Conservation (phyloP, 2,329 filamentous ascomycete species). For the Stachybotrys elegans region DNA sequence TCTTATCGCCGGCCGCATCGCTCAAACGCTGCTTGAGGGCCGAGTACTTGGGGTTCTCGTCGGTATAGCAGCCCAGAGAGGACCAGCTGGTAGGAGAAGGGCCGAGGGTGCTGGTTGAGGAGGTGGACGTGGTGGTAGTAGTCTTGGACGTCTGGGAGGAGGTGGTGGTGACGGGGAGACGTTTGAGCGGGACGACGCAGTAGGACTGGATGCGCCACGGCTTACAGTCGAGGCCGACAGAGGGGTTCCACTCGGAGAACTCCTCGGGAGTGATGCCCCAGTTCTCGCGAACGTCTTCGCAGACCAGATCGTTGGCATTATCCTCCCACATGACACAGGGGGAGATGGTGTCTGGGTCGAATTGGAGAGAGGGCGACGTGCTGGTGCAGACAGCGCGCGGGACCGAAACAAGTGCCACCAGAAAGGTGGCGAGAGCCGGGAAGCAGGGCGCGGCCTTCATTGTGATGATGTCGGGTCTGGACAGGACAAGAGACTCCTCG, state of each 20-base stretch:
- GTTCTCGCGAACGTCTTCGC: conserved; percentile 2
- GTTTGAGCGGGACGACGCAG: conserved; percentile 15
- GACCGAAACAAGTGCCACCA: background rate
- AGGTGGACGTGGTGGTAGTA: conserved; percentile 5
- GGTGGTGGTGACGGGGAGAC: conserved; percentile 6
- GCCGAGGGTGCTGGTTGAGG: conserved; percentile 9
- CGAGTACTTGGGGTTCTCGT: conserved; percentile 20
- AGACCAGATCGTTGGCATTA: conserved; percentile 2
- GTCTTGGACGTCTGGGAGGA: conserved; percentile 4
- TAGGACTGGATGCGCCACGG: conserved; percentile 15
- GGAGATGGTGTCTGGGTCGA: conserved; percentile 3
- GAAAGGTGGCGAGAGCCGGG: background rate
- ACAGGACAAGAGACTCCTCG: too few relatives aligned
- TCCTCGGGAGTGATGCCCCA: conserved; percentile 4
- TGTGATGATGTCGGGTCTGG: too few relatives aligned
- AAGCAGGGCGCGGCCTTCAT: too few relatives aligned
- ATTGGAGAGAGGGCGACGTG: background rate
- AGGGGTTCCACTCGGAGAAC: conserved; percentile 16
- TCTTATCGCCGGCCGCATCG: conserved; percentile 12
- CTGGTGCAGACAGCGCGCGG: background rate
- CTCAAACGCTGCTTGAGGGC: conserved; percentile 26
- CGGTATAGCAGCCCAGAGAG: conserved; percentile 34
- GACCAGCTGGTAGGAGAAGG: conserved; percentile 17
- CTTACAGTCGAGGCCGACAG: conserved; percentile 15
- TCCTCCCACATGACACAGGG: conserved; percentile 3